These are phyloP conservation scores for Pisolithus marmoratus DNA, from an alignment of 768 basidiomycete species.

Conservation along the genomic window DNA sequence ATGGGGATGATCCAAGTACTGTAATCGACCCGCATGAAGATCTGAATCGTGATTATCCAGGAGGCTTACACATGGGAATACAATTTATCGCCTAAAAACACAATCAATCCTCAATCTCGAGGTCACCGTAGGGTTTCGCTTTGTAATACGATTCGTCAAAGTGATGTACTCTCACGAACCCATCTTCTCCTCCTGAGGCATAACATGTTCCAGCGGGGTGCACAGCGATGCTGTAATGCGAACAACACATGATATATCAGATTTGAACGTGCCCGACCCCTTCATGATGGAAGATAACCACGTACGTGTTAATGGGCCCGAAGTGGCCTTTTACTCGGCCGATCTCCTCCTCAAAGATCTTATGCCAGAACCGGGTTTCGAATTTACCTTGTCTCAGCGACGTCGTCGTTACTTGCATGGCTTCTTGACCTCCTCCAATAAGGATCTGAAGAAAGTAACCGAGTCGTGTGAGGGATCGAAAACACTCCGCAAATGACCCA, in stretches of 20 bases:
- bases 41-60: no score
- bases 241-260: conserved; percentile 1
- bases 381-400: conserved; percentile 94
- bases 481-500: neutral
- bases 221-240: conserved; percentile 68
- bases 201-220: conserved; percentile 86
- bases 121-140: conserved; percentile 84
- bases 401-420: conserved; percentile 95
- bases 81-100: conserved; percentile 8
- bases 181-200: conserved; percentile 95
- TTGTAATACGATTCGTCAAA: conserved; percentile 95
- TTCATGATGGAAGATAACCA: conserved; percentile 13
- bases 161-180: conserved; percentile 86
- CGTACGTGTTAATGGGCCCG: conserved; percentile 92
- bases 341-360: conserved; percentile 93
- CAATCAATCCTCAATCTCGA: conserved; percentile 62
- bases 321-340: conserved; percentile 98
- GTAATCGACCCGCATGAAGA: no score
- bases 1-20: no score
- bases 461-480: neutral
- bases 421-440: conserved; percentile 95
- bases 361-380: conserved; percentile 98
- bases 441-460: conserved; percentile 49
- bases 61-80: neutral
- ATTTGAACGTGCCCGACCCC: neutral